phyloP scores from a whole-genome alignment of 768 basidiomycete genomes.

The Tricholoma terreum region DNA sequence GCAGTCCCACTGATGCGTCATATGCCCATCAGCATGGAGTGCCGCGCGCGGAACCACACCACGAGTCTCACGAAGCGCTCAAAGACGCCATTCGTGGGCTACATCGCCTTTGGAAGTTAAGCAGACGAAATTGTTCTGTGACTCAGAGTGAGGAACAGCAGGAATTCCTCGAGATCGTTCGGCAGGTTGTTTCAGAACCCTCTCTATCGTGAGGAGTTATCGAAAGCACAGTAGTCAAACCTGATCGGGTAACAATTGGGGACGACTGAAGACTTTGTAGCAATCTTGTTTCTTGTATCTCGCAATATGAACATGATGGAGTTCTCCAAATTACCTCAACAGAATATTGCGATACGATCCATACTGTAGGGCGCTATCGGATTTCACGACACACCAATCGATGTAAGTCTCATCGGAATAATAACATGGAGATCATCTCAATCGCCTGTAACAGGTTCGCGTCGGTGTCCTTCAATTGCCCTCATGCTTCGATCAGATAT shows the following conservation, averaged over 20 bases:
- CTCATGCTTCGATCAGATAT: neutral
- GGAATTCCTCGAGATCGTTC: constrained; percentile 38
- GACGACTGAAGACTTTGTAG: neutral
- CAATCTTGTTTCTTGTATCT: neutral
- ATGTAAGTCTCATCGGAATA: too few species aligned
- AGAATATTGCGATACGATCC: too few species aligned
- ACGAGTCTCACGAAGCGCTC: constrained; percentile 37
- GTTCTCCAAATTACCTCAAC: too few species aligned
- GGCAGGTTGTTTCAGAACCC: constrained; percentile 24
- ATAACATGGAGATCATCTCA: too few species aligned
- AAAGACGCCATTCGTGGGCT: constrained; percentile 52
- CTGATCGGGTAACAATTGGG: neutral
- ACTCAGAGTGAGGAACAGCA: constrained; percentile 24
- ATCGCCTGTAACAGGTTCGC: too few species aligned
- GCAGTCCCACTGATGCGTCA: neutral
- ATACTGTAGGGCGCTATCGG: too few species aligned
- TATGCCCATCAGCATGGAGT: constrained; percentile 4
- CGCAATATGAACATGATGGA: neutral
- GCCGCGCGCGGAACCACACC: constrained; percentile 1
- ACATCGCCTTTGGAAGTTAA: constrained; percentile 56
- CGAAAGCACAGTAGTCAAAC: neutral
- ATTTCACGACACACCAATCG: too few species aligned
- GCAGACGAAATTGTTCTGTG: constrained; percentile 19
- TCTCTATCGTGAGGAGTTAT: neutral
- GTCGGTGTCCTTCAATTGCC: too few species aligned